A percentile compares a stretch with the other conserved stretches of the same genome.
Conservation (phyloP, 2,329 filamentous ascomycete species). For the Nigrospora osmanthi region DNA sequence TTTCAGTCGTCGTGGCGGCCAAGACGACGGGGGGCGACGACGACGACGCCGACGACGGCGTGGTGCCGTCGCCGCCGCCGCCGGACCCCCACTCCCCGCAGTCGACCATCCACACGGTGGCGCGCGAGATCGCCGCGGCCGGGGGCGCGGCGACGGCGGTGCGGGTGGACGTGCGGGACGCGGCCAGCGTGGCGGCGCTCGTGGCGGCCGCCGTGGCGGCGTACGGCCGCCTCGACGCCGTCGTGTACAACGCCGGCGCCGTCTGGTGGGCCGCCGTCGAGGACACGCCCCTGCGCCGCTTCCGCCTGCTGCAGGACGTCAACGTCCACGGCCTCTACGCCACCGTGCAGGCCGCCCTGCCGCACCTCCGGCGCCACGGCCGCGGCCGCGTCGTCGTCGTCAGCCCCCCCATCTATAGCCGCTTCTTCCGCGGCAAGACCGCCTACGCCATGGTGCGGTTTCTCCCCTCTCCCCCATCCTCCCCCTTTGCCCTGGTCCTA, state of each 20-base stretch:
- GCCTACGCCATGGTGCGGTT: slow-evolving; percentile 59
- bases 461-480: neutral
- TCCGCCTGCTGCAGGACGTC: slow-evolving; percentile 68
- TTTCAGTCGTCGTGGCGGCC: slow-evolving; percentile 64
- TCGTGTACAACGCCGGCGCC: slow-evolving; percentile 78
- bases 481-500: neutral
- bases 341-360: slow-evolving; percentile 59
- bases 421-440: slow-evolving; percentile 81
- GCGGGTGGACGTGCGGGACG: slow-evolving; percentile 61
- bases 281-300: slow-evolving; percentile 67
- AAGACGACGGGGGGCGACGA: slow-evolving; percentile 61
- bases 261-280: slow-evolving; percentile 78
- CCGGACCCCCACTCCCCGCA: slow-evolving; percentile 67
- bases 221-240: slow-evolving; percentile 60
- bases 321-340: slow-evolving; percentile 73
- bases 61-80: no score
- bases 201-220: slow-evolving; percentile 47
- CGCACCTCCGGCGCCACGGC: slow-evolving; percentile 50
- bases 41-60: slow-evolving; percentile 21
- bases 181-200: slow-evolving; percentile 51
- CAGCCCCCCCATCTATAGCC: slow-evolving; percentile 75
- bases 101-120: slow-evolving; percentile 76
- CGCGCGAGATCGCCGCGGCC: slow-evolving; percentile 59
- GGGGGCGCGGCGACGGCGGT: slow-evolving; percentile 60
- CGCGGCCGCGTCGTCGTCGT: slow-evolving; percentile 67